These are phyloP conservation scores for Hydnum rufescens DNA, from an alignment of 768 basidiomycete species.

Conservation along the genomic window DNA sequence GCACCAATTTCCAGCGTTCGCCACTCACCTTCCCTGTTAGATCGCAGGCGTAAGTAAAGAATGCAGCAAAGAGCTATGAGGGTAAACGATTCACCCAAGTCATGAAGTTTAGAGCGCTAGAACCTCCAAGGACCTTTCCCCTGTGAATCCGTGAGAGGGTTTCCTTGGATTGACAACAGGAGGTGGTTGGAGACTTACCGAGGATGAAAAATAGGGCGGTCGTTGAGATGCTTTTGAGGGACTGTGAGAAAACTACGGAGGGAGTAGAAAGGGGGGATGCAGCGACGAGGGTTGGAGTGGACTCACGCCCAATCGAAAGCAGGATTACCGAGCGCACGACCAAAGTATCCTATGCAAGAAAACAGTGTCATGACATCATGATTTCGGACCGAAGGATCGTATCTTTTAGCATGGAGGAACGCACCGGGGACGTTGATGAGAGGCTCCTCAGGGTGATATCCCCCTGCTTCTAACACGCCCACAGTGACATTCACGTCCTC, in stretches of 20 bases:
- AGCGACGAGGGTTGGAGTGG: too few species aligned
- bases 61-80: not conserved
- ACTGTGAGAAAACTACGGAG: not conserved
- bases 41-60: not conserved
- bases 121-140: conserved; percentile 9
- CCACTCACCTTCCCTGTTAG: not conserved
- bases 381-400: not conserved
- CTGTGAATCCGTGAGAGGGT: not conserved
- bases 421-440: not conserved
- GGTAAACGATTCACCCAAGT: conserved; percentile 7
- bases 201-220: not conserved
- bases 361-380: not conserved
- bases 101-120: conserved; percentile 8
- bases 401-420: not conserved
- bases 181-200: not conserved
- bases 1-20: too few species aligned
- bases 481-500: conserved; percentile 1
- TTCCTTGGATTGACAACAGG: not conserved
- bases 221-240: not conserved
- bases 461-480: not conserved
- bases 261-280: too few species aligned
- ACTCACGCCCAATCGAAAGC: not conserved
- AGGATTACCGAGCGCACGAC: not conserved
- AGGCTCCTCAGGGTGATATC: not conserved
- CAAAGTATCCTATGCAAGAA: not conserved